Evolutionary conservation across 1,284 basidiomycete genomes (phyloP).

Genomic region (Melampsora medusae): DNA sequence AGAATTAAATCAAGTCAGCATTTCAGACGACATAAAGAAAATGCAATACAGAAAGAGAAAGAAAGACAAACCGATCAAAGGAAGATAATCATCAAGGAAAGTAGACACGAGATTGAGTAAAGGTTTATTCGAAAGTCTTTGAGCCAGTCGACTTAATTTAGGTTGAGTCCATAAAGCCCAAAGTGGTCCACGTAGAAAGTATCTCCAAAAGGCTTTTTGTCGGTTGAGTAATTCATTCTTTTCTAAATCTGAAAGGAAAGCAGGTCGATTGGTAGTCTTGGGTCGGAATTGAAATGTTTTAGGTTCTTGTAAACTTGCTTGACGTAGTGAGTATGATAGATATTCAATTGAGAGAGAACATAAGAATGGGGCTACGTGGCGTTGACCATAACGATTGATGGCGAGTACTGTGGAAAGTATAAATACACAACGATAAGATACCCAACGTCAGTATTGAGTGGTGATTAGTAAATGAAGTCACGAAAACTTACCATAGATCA

Average conservation of each 20-base stretch:
- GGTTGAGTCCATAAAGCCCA: constrained; percentile 86
- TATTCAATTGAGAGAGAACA: constrained; percentile 53
- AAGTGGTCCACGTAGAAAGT: constrained; percentile 79
- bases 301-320: constrained; percentile 5
- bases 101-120: constrained; percentile 72
- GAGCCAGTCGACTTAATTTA: constrained; percentile 66
- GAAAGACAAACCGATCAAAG: constrained; percentile 76
- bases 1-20: not conserved
- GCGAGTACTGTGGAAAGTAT: constrained; percentile 47
- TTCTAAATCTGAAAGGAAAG: constrained; percentile 52
- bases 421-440: not conserved
- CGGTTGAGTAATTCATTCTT: constrained; percentile 71
- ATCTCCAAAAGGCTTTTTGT: constrained; percentile 77
- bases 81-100: constrained; percentile 82
- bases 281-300: constrained; percentile 3
- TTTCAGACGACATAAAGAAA: not conserved
- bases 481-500: constrained; percentile 51
- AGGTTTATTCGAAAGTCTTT: constrained; percentile 65
- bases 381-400: constrained; percentile 50
- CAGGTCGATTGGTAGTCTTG: not conserved
- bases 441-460: not conserved
- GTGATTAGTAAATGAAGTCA: not conserved
- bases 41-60: not conserved
- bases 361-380: constrained; percentile 51
- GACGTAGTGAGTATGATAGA: constrained; percentile 49